Evolutionary conservation across 2,329 filamentous ascomycete genomes (phyloP), one percentile per base, ranked within the genome.

Genomic region (Verruconis gallopava): DNA sequence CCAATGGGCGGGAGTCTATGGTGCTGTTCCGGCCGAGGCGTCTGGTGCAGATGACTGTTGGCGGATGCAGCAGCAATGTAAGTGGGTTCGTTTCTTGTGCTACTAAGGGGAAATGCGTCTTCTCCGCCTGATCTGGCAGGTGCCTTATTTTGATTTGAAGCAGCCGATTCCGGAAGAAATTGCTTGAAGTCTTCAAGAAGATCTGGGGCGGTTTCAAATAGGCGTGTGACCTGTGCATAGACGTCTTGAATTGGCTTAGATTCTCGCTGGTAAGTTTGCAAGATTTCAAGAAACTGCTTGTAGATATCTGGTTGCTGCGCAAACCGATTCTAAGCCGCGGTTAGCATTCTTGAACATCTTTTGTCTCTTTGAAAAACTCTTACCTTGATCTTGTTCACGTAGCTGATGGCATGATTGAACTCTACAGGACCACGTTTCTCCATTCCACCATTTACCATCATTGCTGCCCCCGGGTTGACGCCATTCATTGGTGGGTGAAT

Each of bases 331-430:
- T 94, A 49, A 9, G n/a, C 14, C 11, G 19, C 3, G 20, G 30
- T 22, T 32, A 22, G 30, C 5, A 18, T 47, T 12, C 25, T 6
- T 19, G 14, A 12, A 19, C 20, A n/a, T n/a, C n/a, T n/a, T n/a
- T n/a, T n/a, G n/a, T n/a, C n/a, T n/a, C n/a, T n/a, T n/a, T n/a
- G n/a, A n/a, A n/a, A n/a, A 4, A 36, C 43, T 52, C 73, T 60
- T 65, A 91, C 88, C 79, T 98, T 98, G 55, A 98, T 98, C 66
- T 98, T 98, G 59, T 98, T 98, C 42, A 98, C 91, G 55, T 98
- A 98, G 59, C 88, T 96, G 49, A 98, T 98, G 1, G 91, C 91
- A 63, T 98, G 91, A 58, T 98, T 98, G 62, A 98, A 98, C 57
- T 98, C 91, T 14, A 98, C 91, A 1, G 91, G 91, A 0, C 88